Base-by-base conservation (phyloP, 2,329 filamentous ascomycete genomes). In the Sphaerulina musiva region DNA sequence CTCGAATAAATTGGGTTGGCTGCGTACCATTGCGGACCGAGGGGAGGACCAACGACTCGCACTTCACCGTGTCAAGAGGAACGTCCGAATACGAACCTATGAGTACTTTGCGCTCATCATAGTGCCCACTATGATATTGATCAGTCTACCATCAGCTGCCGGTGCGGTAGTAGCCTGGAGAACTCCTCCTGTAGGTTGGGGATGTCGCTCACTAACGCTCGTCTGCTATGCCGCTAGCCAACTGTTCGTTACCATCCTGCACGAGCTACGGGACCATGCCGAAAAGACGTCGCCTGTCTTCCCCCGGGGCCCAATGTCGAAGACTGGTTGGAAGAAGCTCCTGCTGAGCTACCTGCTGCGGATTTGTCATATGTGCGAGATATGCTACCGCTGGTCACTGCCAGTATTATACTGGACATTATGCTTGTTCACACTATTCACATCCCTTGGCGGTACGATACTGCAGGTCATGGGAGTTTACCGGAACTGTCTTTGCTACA, bases 401-500 rank as follows among this genome's bases (percentile, higher is more conserved):
- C 29, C 41, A n/a, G 12, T 45, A n/a, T n/a, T 51, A 4, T 31
- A 45, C 26, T 31, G 41, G 23, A 46, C 45, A 26, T 14, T 47
- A 11, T 47, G 50, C 23, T 41, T 53, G 32, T 20, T 54, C 38
- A 42, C 51, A 34, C 26, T 46, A 11, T 54, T 54, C 51, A 41
- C 46, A 14, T 38, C 51, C 29, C 29, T 54, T 6, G 51, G 51
- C 29, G 46, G 51, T 14, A 49, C 51, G 8, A 40, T 54, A 31
- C 45, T 54, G 46, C 46, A 46, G 26, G 44, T 54, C 34, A 50
- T 45, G 31, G 52, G 52, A 9, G 46, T 50, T 6, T 50, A 54
- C 41, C n/a, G 46, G 2, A 54, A 54, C 36, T 46, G 39, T 23
- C 23, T 54, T 32, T 54, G 42, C 41, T 54, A 50, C 14, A 41